Conservation (phyloP, 345 rosid species). For the Gossypium bickii region DNA sequence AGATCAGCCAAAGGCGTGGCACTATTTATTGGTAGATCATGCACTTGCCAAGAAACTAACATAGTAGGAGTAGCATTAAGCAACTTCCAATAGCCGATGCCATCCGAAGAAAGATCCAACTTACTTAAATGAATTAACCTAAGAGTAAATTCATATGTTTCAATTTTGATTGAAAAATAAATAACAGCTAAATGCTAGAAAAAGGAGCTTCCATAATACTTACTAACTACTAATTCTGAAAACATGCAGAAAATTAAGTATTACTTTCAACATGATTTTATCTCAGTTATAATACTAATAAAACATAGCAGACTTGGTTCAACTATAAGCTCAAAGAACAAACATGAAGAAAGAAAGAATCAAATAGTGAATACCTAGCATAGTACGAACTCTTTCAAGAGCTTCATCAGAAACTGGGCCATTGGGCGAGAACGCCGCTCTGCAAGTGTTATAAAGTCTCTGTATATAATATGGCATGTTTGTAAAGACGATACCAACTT, state of each 20-base stretch:
- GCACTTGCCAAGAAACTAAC: not conserved
- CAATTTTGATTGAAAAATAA: not conserved
- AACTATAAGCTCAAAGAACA: not conserved
- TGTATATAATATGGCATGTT: slow-evolving; percentile 72
- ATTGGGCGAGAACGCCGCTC: slow-evolving; percentile 54
- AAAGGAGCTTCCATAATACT: slow-evolving; percentile 1
- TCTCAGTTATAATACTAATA: not conserved
- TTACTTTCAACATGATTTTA: not conserved
- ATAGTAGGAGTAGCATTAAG: not conserved
- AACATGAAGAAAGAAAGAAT: not conserved
- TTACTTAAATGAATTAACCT: not conserved
- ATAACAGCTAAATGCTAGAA: not conserved
- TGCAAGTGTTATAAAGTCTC: slow-evolving; percentile 76
- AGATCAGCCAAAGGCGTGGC: not conserved
- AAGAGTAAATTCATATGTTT: not conserved
- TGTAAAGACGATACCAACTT: slow-evolving; percentile 40
- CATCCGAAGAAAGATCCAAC: not conserved
- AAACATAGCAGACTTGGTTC: not conserved
- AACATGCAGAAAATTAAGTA: not conserved
- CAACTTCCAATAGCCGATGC: not conserved
- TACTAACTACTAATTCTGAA: not conserved
- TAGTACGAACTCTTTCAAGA: slow-evolving; percentile 55
- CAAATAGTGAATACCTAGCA: slow-evolving; percentile 52
- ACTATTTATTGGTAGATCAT: slow-evolving; percentile 5
- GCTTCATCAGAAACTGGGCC: slow-evolving; percentile 78